Percentiles rank a stretch among this genome's conserved stretches.
Conservation (phyloP, 345 rosid species). For the Noccaea bulbosa region DNA sequence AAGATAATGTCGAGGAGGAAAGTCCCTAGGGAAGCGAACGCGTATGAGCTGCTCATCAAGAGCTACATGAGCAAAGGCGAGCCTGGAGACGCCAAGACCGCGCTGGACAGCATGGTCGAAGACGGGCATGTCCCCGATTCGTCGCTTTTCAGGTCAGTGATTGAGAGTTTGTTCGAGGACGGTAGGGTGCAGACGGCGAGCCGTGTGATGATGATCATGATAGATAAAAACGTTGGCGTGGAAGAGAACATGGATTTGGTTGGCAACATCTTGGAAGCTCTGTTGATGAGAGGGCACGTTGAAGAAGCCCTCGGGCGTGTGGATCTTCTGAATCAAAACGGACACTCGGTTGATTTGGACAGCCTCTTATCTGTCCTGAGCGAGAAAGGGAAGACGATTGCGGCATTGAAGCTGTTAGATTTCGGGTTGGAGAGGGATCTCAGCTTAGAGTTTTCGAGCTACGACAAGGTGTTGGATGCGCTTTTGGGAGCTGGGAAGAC, state of each 20-base stretch:
- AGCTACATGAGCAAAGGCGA: conserved; percentile 93
- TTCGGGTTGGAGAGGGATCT: conserved; percentile 76
- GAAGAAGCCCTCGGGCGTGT: conserved; percentile 91
- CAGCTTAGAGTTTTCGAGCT: conserved; percentile 60
- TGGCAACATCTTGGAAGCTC: conserved; percentile 79
- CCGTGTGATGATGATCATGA: conserved; percentile 85
- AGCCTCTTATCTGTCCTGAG: conserved; percentile 62
- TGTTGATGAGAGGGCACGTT: conserved; percentile 82
- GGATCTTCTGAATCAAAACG: conserved; percentile 66
- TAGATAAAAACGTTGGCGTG: conserved; percentile 80
- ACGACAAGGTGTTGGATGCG: conserved; percentile 81
- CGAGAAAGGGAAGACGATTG: conserved; percentile 85
- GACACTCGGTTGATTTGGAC: conserved; percentile 59
- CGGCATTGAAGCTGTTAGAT: conserved; percentile 77
- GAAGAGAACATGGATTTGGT: conserved; percentile 79
- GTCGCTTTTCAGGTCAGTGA: conserved; percentile 71
- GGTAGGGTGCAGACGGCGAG: conserved; percentile 93
- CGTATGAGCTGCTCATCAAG: conserved; percentile 73
- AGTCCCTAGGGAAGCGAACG: conserved; percentile 68
- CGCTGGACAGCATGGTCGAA: conserved; percentile 86
- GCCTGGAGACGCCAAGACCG: conserved; percentile 86
- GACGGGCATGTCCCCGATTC: conserved; percentile 77
- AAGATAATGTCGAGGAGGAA: conserved; percentile 85
- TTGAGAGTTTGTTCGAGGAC: conserved; percentile 85
- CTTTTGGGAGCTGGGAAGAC: conserved; percentile 87